Evolutionary conservation across 2,329 filamentous ascomycete genomes (phyloP).

Genomic region (Botrytis elliptica): DNA sequence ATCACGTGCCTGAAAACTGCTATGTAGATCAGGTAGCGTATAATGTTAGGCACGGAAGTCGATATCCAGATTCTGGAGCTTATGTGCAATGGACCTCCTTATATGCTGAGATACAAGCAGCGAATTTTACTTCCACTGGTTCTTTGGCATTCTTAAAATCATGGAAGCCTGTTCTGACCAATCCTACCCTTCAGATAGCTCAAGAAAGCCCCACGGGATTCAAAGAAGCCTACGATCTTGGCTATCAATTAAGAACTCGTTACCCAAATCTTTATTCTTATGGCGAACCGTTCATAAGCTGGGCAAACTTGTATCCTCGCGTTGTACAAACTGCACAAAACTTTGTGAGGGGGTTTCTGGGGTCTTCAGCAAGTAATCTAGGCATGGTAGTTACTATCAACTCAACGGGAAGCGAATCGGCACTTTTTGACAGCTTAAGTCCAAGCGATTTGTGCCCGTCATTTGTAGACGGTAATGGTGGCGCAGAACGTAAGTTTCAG

Average conservation of each 20-base stretch:
- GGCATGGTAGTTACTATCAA: constrained; percentile 60
- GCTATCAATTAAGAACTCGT: constrained; percentile 51
- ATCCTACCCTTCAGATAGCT: constrained; percentile 55
- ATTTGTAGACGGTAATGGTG: constrained; percentile 54
- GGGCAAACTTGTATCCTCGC: constrained; percentile 65
- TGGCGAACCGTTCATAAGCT: constrained; percentile 53
- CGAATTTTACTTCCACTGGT: constrained; percentile 53
- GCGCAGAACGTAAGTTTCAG: constrained; percentile 39
- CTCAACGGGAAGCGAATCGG: constrained; percentile 49
- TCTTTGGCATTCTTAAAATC: constrained; percentile 55
- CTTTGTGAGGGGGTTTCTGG: constrained; percentile 61
- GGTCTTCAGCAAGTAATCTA: constrained; percentile 51
- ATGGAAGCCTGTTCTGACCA: constrained; percentile 58
- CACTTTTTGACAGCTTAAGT: constrained; percentile 61
- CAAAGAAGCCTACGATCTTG: constrained; percentile 59
- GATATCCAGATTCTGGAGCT: constrained; percentile 61
- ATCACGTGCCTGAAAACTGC: constrained; percentile 55
- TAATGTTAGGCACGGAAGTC: constrained; percentile 59
- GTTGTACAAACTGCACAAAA: constrained; percentile 61
- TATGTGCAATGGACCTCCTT: constrained; percentile 52
- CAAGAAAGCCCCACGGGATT: constrained; percentile 61
- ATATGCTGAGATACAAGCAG: constrained; percentile 49
- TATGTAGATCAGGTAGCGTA: constrained; percentile 60
- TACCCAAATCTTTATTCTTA: constrained; percentile 49
- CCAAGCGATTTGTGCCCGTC: constrained; percentile 62